Percentiles rank a stretch among this genome's conserved stretches.
phyloP scores from a whole-genome alignment of 768 basidiomycete genomes.

The Tephrocybe sp. region DNA sequence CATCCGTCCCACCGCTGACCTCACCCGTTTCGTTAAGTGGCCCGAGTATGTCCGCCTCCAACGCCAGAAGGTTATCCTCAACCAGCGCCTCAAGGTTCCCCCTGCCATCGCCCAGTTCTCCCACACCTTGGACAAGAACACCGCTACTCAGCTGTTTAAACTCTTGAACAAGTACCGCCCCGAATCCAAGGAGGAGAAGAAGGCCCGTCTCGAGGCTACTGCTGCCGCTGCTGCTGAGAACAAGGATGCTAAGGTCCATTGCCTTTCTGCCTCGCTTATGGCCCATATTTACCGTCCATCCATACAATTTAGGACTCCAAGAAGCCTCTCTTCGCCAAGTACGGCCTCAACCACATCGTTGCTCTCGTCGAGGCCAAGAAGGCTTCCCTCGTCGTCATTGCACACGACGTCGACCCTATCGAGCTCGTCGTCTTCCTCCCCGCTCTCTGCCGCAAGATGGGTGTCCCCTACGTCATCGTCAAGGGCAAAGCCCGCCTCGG shows the following conservation, averaged over 20 bases:
- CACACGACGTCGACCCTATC: conserved; percentile 98
- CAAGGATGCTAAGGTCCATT: conserved; percentile 45
- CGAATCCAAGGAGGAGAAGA: conserved; percentile 96
- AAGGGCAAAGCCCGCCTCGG: conserved; percentile 98
- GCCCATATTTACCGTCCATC: too few relatives aligned
- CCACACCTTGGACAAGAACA: conserved; percentile 98
- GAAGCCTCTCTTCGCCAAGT: conserved; percentile 95
- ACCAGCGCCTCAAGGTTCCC: conserved; percentile 97
- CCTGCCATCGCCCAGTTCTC: conserved; percentile 98
- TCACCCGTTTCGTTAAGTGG: conserved; percentile 99
- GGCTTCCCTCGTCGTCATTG: conserved; percentile 92
- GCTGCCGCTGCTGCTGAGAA: conserved; percentile 81
- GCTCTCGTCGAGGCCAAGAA: conserved; percentile 98
- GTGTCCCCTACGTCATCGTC: conserved; percentile 96
- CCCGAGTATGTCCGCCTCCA: conserved; percentile 98
- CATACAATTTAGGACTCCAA: conserved; percentile 60
- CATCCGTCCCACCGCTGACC: conserved; percentile 83
- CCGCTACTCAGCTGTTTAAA: conserved; percentile 96
- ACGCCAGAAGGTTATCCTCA: conserved; percentile 96
- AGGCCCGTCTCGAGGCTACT: conserved; percentile 79
- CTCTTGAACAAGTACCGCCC: conserved; percentile 97
- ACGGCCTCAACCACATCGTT: conserved; percentile 95
- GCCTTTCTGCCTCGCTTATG: background rate
- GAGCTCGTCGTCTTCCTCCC: conserved; percentile 99
- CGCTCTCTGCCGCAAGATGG: conserved; percentile 99